These are phyloP conservation scores for Hirschfeldia incana DNA, from an alignment of 345 rosid genomes.

Conservation along the genomic window DNA sequence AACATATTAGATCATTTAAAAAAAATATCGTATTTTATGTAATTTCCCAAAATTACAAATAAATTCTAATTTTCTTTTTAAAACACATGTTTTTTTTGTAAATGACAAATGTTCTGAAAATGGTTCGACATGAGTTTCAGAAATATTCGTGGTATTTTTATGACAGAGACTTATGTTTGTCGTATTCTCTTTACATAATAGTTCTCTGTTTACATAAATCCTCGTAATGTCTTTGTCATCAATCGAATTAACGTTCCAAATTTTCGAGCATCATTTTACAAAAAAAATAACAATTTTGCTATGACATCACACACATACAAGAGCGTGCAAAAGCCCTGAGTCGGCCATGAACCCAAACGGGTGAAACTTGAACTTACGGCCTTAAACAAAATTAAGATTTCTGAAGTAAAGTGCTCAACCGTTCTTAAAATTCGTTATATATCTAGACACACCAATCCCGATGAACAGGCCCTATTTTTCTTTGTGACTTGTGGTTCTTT, in stretches of 20 bases:
- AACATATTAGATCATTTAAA: background rate
- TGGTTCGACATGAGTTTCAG: background rate
- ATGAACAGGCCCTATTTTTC: background rate
- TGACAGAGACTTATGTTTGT: background rate
- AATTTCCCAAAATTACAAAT: background rate
- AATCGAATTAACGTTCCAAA: background rate
- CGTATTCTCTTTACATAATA: background rate
- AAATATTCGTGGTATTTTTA: background rate
- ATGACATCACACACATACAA: background rate
- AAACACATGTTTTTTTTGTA: background rate
- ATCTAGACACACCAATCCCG: background rate
- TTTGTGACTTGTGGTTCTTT: background rate
- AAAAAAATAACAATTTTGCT: background rate
- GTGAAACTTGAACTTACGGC: background rate
- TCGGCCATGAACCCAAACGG: background rate
- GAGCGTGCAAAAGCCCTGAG: background rate
- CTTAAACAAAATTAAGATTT: background rate
- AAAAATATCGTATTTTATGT: background rate
- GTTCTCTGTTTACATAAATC: background rate
- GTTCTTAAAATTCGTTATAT: background rate
- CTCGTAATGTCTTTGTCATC: background rate
- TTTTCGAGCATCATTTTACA: background rate
- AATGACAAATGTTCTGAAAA: background rate
- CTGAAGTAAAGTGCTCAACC: background rate
- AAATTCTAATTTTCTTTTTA: background rate